Base-by-base conservation (phyloP, 1,139 yeast genomes). In the Candida dubliniensis region DNA sequence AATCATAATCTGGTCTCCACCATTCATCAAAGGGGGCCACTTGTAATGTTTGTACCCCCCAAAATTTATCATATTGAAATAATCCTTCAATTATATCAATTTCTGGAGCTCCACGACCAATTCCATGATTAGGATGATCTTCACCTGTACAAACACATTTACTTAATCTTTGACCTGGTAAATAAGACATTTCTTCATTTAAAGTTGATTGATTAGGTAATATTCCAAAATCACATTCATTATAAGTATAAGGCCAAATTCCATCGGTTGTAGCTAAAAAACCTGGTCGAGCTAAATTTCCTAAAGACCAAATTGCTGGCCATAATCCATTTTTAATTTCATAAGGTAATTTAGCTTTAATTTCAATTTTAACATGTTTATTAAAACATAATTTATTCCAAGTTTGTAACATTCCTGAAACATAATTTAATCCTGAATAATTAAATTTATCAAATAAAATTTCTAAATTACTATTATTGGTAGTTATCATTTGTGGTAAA, bases 1-100 rank as follows among this genome's bases (percentile, higher is more conserved):
- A 64, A 40, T 57, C 58, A 46, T 62, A 64, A 45, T 64, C 67
- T 5, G 69, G 69, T 51, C 59, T 54, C 56, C 64, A 64, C 69
- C 69, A 64, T 26, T 63, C 58, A 42, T 64, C 69, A 51, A 63
- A 60, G 24, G 69, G 69, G 6, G 68, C 69, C n/a, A 63, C 58
- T 48, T 64, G 69, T 32, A 59, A 44, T 2, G 67, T 62, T 48
- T 64, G 69, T 24, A 63, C 57, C 2, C 66, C 69, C 37, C 60
- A 54, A 12, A 55, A 54, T 8, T 52, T 45, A 41, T 56, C 60
- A 33, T 58, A 51, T 8, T 55, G 52, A 41, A 48, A 57, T 23
- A 52, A 63, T 10, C 65, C 69, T 52, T 64, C 69, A 33, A 64
- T 52, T 4, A 63, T 55, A 56, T 64, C 69, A 41, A 64, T 63